Evolutionary conservation across 345 rosid species (phyloP).

Genomic region (Hypericum androsaemum): DNA sequence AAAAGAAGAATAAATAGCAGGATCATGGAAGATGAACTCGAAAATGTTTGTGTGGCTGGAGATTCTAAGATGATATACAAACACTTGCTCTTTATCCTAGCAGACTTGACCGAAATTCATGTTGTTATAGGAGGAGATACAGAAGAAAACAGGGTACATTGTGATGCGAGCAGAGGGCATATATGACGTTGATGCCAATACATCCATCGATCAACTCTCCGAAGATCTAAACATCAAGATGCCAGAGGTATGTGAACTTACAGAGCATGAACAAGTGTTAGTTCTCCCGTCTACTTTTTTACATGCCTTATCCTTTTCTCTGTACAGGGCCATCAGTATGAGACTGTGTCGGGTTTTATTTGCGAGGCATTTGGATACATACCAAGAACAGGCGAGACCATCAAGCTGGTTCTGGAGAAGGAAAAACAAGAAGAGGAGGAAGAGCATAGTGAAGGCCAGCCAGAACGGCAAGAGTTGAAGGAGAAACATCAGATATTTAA

Average conservation of each 20-base stretch:
- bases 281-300: background rate
- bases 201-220: conserved; percentile 89
- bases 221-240: conserved; percentile 89
- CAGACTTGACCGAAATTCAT: no score
- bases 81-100: no score
- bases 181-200: conserved; percentile 94
- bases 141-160: conserved; percentile 94
- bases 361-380: conserved; percentile 98
- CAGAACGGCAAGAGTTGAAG: conserved; percentile 55
- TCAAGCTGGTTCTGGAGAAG: conserved; percentile 71
- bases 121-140: conserved; percentile 78
- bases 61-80: no score
- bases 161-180: conserved; percentile 95
- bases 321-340: conserved; percentile 89
- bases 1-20: no score
- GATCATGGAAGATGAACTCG: no score
- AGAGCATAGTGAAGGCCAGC: conserved; percentile 48
- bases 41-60: no score
- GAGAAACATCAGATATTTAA: conserved; percentile 65
- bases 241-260: conserved; percentile 63
- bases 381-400: conserved; percentile 88
- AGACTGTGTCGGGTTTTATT: conserved; percentile 93
- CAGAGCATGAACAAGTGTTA: no score
- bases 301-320: conserved; percentile 2
- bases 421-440: conserved; percentile 62